Conservation (phyloP, 2,329 filamentous ascomycete genomes). For the Paecilomyces fulvus region DNA sequence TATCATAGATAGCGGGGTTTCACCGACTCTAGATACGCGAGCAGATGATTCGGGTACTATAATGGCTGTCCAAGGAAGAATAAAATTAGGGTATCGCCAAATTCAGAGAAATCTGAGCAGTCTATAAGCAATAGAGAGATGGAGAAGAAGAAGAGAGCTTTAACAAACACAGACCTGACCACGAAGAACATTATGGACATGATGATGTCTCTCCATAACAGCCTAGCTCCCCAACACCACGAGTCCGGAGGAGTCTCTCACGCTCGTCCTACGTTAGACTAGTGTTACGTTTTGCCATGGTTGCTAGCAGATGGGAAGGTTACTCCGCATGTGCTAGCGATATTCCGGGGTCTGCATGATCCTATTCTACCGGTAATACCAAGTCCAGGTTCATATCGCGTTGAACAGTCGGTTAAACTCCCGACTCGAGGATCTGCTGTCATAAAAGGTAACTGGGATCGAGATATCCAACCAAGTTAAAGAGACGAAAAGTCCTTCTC, state of each 20-base stretch:
- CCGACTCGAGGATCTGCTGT: background rate
- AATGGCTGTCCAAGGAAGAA: background rate
- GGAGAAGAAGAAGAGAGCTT: background rate
- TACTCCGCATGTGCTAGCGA: background rate
- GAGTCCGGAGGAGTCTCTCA: background rate
- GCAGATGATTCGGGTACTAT: background rate
- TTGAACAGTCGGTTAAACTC: background rate
- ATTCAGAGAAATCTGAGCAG: background rate
- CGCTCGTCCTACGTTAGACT: background rate
- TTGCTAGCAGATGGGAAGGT: background rate
- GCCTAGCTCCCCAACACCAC: background rate
- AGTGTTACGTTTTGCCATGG: background rate
- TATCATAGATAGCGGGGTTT: background rate
- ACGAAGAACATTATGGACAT: background rate
- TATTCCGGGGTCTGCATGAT: background rate
- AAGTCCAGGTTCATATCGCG: background rate
- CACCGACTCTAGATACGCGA: constrained; percentile 13
- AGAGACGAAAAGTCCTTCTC: background rate
- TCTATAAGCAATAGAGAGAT: background rate
- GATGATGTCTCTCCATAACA: background rate
- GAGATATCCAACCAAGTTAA: background rate
- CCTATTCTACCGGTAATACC: background rate
- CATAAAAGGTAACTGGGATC: background rate
- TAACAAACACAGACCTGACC: background rate
- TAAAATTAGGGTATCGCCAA: background rate